Conservation (phyloP, 768 basidiomycete genomes). For the Boletus bicolor region DNA sequence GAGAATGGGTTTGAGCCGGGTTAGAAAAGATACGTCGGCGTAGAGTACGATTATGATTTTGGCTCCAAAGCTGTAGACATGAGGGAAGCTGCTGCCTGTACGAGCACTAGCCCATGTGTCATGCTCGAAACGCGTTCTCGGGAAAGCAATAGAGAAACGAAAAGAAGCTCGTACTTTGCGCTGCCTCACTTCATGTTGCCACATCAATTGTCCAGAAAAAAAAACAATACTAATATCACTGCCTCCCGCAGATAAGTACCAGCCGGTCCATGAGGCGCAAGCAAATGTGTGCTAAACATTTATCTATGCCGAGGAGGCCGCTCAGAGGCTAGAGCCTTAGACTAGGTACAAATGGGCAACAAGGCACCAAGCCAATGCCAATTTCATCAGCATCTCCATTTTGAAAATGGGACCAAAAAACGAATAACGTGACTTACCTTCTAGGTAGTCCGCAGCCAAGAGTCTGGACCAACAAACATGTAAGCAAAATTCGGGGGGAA, state of each 20-base stretch:
- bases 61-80: background rate
- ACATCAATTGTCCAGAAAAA: background rate
- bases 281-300: background rate
- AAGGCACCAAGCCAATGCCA: conserved; percentile 6
- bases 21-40: background rate
- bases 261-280: background rate
- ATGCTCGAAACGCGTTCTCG: conserved; percentile 2
- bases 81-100: background rate
- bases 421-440: conserved; percentile 40
- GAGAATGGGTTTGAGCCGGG: background rate
- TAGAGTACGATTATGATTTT: no score
- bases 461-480: conserved; percentile 36
- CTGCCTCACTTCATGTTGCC: background rate
- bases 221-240: conserved; percentile 2
- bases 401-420: conserved; percentile 13
- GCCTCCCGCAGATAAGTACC: background rate
- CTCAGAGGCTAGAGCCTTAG: background rate
- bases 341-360: conserved; percentile 4
- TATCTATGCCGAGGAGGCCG: background rate
- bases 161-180: conserved; percentile 18
- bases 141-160: background rate
- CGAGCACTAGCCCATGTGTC: background rate
- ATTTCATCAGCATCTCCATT: conserved; percentile 14
- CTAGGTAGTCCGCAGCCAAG: conserved; percentile 64
- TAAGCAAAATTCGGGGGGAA: background rate